Base-by-base conservation (phyloP, 371 early-diverging fungal genomes). In the Entomophthora muscae region DNA sequence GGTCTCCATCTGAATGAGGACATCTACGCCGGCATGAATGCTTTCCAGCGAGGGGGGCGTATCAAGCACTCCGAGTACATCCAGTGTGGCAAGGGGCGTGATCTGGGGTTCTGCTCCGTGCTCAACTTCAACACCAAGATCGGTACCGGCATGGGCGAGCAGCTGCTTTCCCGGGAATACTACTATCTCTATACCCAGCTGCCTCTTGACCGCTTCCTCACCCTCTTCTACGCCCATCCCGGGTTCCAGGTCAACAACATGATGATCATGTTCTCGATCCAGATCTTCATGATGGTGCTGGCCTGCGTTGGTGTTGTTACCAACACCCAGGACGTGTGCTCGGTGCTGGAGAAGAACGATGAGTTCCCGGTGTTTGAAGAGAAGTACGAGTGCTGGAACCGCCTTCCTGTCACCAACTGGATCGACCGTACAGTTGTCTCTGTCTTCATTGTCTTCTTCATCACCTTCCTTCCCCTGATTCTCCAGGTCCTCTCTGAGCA, bases 231-330 rank as follows among this genome's bases (percentile, higher is more conserved):
- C 67, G 89, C 90, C 21, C 89, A 89, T 67, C 86, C 90, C 51
- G 93, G 92, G 22, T 93, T 91, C 80, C 91, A 91, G 64, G 76
- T 91, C 70, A 93, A 90, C 78, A 91, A 91, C 72, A 83, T 91
- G 63, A 84, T 92, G 68, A 88, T 89, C 67, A 88, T 90, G 83
- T 69, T 88, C 64, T 82, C 93, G 3, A 80, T 92, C 31, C 89
- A 89, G 66, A 75, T 93, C 65, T 90, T 92, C 71, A 80, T 90
- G 78, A 67, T 88, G 65, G 84, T 83, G 33, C 76, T 90, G 63
- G 69, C 89, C 66, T 83, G 84, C 67, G 78, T 90, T 29, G 86
- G 83, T 53, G 74, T 88, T 2, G 78, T 32, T 66, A 71, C 57
- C 62, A 64, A 31, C 76, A 76, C 65, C 75, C 79, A 57, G 76